phyloP scores from a whole-genome alignment of 176 grass and related monocot genomes.

The Paspalum vaginatum region DNA sequence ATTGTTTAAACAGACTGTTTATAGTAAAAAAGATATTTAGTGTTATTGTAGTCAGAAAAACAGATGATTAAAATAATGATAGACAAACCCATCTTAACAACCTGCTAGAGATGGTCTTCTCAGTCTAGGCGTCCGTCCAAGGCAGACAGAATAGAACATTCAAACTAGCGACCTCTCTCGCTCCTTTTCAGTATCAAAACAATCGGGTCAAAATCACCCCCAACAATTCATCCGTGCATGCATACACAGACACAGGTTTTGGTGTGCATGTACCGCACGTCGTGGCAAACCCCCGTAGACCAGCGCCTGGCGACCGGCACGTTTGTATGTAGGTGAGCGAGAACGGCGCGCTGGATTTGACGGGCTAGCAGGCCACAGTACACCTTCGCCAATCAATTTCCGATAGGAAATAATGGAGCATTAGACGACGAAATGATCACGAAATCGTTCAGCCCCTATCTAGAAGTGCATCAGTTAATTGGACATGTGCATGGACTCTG shows the following conservation, averaged over 20 bases:
- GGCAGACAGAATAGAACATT: neutral
- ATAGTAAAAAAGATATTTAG: too few relatives aligned
- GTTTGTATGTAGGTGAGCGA: neutral
- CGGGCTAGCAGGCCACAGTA: neutral
- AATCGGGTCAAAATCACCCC: too few relatives aligned
- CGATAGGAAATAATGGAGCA: neutral
- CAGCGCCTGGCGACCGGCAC: neutral
- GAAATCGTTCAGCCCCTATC: neutral
- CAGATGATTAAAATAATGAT: too few relatives aligned
- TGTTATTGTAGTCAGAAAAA: too few relatives aligned
- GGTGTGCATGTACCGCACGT: conserved; percentile 25
- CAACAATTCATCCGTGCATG: too few relatives aligned
- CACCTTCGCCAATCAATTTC: conserved; percentile 1
- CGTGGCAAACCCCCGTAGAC: neutral
- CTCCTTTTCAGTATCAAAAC: neutral
- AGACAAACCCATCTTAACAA: too few relatives aligned
- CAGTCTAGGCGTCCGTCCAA: neutral
- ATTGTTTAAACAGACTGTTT: too few relatives aligned
- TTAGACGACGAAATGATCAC: neutral
- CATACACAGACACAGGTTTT: neutral
- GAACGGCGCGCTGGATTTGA: conserved; percentile 14
- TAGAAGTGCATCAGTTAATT: neutral
- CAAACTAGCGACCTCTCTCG: neutral
- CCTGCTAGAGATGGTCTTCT: too few relatives aligned
- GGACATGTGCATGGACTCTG: neutral